These are phyloP conservation scores for Suillus variegatus DNA, from an alignment of 768 basidiomycete genomes.

Conservation along the genomic window DNA sequence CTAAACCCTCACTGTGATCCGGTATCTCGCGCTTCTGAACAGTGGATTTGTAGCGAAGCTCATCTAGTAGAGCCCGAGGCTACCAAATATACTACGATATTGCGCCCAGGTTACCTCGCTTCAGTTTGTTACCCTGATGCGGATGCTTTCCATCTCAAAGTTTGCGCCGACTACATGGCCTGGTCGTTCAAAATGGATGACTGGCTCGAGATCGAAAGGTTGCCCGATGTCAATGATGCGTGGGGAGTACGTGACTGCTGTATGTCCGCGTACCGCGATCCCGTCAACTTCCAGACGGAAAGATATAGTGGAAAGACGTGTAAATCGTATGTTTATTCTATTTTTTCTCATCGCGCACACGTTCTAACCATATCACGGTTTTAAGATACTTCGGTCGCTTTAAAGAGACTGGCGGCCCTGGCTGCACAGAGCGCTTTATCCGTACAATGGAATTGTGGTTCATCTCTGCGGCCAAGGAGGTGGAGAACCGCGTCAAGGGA, in stretches of 20 bases:
- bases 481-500: conserved; percentile 40
- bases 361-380: not conserved
- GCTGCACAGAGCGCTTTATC: conserved; percentile 42
- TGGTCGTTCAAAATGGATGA: too few relatives aligned
- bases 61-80: conserved; percentile 26
- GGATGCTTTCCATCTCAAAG: conserved; percentile 56
- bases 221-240: conserved; percentile 29
- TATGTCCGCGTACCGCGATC: conserved; percentile 32
- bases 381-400: conserved; percentile 40
- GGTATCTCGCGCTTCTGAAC: not conserved
- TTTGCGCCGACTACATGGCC: too few relatives aligned
- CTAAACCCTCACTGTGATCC: not conserved
- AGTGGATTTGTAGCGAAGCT: not conserved
- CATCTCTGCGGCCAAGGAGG: conserved; percentile 42
- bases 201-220: conserved; percentile 9
- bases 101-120: conserved; percentile 51
- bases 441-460: conserved; percentile 42
- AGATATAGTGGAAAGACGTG: conserved; percentile 26
- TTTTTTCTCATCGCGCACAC: not conserved
- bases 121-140: conserved; percentile 63
- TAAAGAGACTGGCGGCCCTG: conserved; percentile 37
- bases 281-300: conserved; percentile 26
- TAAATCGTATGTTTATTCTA: conserved; percentile 34
- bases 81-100: conserved; percentile 45
- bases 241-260: conserved; percentile 32